Base-by-base conservation (phyloP, 192 early-diverging fungal genomes). In the Gaertneriomyces semiglobifer region DNA sequence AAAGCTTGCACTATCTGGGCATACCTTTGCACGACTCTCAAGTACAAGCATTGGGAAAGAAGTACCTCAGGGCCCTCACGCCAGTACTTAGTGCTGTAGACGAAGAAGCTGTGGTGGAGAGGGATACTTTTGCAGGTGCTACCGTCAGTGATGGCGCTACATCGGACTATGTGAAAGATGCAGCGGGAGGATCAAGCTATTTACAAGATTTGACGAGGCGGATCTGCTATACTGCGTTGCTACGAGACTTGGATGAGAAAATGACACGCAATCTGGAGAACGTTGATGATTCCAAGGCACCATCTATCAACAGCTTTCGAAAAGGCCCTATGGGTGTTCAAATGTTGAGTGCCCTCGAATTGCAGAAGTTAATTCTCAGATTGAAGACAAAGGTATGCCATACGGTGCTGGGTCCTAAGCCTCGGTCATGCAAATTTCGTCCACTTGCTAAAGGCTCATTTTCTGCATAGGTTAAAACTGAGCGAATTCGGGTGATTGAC, bases 401-500 rank as follows among this genome's bases (percentile, higher is more conserved):
- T 18, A 33, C 25, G 25, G 25, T 33, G 25, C 2, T 33, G 25
- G 25, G 18, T 16, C 50, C 40, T 69, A 16, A 72, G 43, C 64
- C 25, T 33, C 25, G 0, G 25, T 33, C 25, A 33, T 33, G 25
- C 25, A 33, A 33, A 33, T 33, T 33, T 33, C 25, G 25, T 33
- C 25, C 25, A 33, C 25, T 33, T 33, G 25, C 25, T 33, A 33
- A 33, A 33, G 25, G 25, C n/a, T n/a, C n/a, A n/a, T n/a, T n/a
- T n/a, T n/a, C n/a, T n/a, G n/a, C 41, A 1, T 52, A 78, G 74
- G 74, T 76, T 43, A 83, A 82, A 52, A 79, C 83, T 5, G 77
- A 85, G 46, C 53, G 83, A 6, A 75, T 85, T 41, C 70, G 83
- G n/a, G 79, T 85, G 11, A 71, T 71, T 65, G 83, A 85, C 52